Evolutionary conservation across 1,139 yeast genomes (phyloP), one percentile per base, ranked within the genome.

Genomic region (Suhomyces bokatorum): DNA sequence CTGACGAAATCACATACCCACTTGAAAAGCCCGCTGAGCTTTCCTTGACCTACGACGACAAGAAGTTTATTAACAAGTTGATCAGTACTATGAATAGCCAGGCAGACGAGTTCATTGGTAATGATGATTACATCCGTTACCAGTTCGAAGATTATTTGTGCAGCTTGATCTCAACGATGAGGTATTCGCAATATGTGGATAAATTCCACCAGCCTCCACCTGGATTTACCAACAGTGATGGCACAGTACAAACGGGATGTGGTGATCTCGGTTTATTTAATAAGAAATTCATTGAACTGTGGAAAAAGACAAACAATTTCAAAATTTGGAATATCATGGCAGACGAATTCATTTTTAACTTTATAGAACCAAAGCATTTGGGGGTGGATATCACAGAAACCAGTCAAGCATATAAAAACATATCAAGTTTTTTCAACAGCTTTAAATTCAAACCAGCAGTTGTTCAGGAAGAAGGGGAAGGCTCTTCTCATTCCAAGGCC

Each of bases 91-190:
- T 60, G 32, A 53, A 50, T 15, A 43, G 43, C 9, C 48, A 52
- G 14, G 54, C 57, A 29, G 65, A 62, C 13, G 67, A 64, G 27
- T 75, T 58, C 48, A 50, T 68, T 12, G 98, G 98, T 1, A 87
- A 90, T 55, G 97, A 93, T 56, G 99, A 93, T 63, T 87, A 85
- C 56, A 85, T 93, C 31, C 72, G 99, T 44, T 78, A 83, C 64
- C 89, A 84, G 55, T 91, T 91, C 65, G 99, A 93, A 60, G 97
- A 90, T 57, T 93, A 93, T 59, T 66, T 91, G 31, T 77, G 86
- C 51, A 88, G 95, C 13, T 65, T 93, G 52, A 64, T 93, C 35
- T 74, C 96, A 0, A 76, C 88, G 17, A 82, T 80, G 35, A 85
- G 95, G 62, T 87, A 83, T 57, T 78, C 79, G 52, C 81, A 76